Percentiles rank a stretch among this genome's conserved stretches.
phyloP scores from a whole-genome alignment of 1,284 basidiomycete genomes.

The Heterobasidion occidentale region DNA sequence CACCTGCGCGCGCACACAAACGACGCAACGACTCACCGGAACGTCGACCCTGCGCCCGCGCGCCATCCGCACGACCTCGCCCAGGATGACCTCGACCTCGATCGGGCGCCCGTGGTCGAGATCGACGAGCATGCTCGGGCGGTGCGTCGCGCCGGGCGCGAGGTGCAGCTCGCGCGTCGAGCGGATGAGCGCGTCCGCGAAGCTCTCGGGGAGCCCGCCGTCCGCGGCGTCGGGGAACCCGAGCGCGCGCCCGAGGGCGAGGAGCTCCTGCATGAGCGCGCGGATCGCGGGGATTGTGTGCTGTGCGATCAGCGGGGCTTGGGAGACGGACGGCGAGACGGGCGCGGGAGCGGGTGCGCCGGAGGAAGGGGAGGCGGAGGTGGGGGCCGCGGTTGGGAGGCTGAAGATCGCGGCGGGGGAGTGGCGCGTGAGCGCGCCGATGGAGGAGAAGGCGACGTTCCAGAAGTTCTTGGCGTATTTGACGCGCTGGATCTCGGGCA shows the following conservation, averaged over 20 bases:
- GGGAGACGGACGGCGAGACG: conserved; percentile 33
- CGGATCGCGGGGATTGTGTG: conserved; percentile 41
- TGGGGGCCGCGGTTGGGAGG: conserved; percentile 27
- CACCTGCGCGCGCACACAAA: neutral
- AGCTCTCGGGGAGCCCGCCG: conserved; percentile 32
- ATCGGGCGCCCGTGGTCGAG: conserved; percentile 44
- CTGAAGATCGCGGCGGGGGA: conserved; percentile 47
- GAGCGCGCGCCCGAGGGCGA: conserved; percentile 37
- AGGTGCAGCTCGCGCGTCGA: conserved; percentile 30
- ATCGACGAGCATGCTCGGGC: conserved; percentile 59
- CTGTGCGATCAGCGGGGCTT: conserved; percentile 32
- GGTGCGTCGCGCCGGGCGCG: conserved; percentile 34
- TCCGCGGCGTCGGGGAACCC: conserved; percentile 35
- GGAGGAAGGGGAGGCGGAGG: conserved; percentile 13
- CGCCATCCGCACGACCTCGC: conserved; percentile 50
- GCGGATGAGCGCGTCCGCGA: conserved; percentile 31
- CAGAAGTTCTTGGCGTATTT: conserved; percentile 62
- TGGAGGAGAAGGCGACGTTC: conserved; percentile 51
- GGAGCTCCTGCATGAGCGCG: conserved; percentile 38
- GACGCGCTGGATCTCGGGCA: conserved; percentile 50
- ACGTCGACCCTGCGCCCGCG: conserved; percentile 34
- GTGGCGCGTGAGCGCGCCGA: conserved; percentile 42
- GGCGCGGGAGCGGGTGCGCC: conserved; percentile 16
- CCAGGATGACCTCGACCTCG: conserved; percentile 60
- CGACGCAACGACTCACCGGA: conserved; percentile 34